Evolutionary conservation across 1,284 basidiomycete genomes (phyloP), one percentile per base, ranked within the genome.

Genomic region (Wolfiporia cocos): DNA sequence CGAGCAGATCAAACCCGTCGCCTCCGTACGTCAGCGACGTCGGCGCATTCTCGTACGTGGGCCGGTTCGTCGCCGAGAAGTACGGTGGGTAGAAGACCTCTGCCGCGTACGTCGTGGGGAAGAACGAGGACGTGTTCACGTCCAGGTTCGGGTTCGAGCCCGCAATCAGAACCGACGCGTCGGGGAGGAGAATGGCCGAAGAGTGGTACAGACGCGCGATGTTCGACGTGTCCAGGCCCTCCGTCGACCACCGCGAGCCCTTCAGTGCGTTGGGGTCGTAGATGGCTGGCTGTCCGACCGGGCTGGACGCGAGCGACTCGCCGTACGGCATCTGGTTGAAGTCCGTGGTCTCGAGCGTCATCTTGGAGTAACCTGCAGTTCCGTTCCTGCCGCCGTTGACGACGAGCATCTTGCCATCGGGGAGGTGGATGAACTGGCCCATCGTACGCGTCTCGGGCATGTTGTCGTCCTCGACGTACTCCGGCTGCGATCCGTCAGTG

Each of bases 121-220:
- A 97, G 46, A 74, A 54, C 19, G 85, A 75, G 22, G 69, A 66
- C 9, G 68, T 45, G 53, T 87, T 86, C 50, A 82, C 89, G 54
- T 96, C 92, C 43, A 89, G 74, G 61, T 96, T 95, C 30, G 93
- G 93, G 66, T 96, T 97, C 19, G 89, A 92, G 10, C 94, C 93
- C 41, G 90, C 91, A 46, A 96, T 75, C 46, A 96, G 65, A 36
- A 97, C 82, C 2, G 87, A 88, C 0, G 76, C 88, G 55, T 96
- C 92, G 14, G 92, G 83, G 26, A 97, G 80, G 28, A 97, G 77
- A 15, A 95, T 71, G n/a, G 90, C 91, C 6, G 81, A 81, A 3
- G 89, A 92, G 64, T 95, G 92, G 67, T 95, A 94, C 53, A 95
- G 69, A 50, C 92, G 79, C 43, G 88, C 65, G 38, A 89, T 82